These are phyloP conservation scores for Rhododendron griersonianum DNA, from an alignment of 148 eudicot genomes.

Conservation along the genomic window DNA sequence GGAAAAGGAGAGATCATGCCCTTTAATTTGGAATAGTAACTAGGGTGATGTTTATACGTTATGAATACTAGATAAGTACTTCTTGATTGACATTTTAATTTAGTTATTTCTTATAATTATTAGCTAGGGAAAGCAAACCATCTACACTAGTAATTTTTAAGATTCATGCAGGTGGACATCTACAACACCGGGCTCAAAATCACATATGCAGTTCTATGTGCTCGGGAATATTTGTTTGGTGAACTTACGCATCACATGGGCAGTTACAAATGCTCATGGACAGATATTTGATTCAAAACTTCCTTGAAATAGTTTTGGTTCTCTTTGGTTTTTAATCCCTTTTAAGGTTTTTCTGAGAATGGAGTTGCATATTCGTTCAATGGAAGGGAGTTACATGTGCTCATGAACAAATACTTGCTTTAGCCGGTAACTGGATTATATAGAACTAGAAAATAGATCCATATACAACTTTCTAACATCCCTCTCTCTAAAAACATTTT, in stretches of 20 bases:
- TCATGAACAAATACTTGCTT: neutral
- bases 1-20: neutral
- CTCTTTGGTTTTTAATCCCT: neutral
- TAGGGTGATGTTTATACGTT: neutral
- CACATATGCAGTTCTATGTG: neutral
- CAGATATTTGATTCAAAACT: neutral
- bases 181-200: neutral
- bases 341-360: neutral
- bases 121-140: neutral
- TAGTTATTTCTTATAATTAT: neutral
- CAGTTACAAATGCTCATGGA: neutral
- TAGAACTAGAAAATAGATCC: neutral
- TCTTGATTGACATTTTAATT: neutral
- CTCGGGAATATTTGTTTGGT: neutral
- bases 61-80: neutral
- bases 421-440: neutral
- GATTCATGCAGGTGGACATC: neutral
- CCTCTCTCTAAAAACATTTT: neutral
- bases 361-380: neutral
- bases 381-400: neutral
- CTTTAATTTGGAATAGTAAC: neutral
- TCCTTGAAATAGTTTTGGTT: neutral
- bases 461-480: neutral
- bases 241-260: neutral
- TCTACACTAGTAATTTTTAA: neutral